Base-by-base conservation (phyloP, 345 rosid species). In the Luvunga scandens region DNA sequence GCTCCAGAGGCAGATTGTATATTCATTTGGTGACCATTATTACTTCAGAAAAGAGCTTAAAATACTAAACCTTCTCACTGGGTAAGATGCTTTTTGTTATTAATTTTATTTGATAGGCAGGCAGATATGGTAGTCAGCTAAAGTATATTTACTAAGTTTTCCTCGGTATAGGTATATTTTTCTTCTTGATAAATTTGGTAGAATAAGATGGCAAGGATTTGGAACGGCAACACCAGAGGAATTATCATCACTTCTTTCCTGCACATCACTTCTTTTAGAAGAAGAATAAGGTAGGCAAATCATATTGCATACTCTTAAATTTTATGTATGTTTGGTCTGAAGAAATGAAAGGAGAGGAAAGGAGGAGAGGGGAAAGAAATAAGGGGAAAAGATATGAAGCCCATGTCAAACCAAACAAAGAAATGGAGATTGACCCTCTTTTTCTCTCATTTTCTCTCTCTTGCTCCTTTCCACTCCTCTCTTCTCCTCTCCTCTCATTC, bases 161-260 rank as follows among this genome's bases (percentile, higher is more conserved):
- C 30, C n/a, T n/a, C 48, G 56, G 5, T 69, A 33, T 88, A 94
- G 97, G 79, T 95, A 95, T 63, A 83, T 89, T 69, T 81, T 87
- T 82, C 82, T 94, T 76, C 86, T 93, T 0, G 98, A 94, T 89
- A 88, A 87, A 67, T 90, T 81, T 38, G 98, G 99, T 67, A 91
- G 90, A 85, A 82, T 95, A 82, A 88, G 99, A 87, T 95, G 99
- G 99, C 95, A 92, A 82, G 99, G 99, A 70, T 90, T 81, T 81
- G 99, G 99, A 74, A 57, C 73, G 60, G 90, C 98, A 61, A 86
- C 94, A 30, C 42, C 86, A 30, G 97, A 92, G 71, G 97, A 96
- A 86, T 38, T 91, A 73, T 83, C 95, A 0, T 92, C 95, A 63
- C 95, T 96, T 65, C 77, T 89, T 83, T 94, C 92, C 31, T 89